Evolutionary conservation across 805 yeast genomes (phyloP).

Genomic region (Spathaspora passalidarum): DNA sequence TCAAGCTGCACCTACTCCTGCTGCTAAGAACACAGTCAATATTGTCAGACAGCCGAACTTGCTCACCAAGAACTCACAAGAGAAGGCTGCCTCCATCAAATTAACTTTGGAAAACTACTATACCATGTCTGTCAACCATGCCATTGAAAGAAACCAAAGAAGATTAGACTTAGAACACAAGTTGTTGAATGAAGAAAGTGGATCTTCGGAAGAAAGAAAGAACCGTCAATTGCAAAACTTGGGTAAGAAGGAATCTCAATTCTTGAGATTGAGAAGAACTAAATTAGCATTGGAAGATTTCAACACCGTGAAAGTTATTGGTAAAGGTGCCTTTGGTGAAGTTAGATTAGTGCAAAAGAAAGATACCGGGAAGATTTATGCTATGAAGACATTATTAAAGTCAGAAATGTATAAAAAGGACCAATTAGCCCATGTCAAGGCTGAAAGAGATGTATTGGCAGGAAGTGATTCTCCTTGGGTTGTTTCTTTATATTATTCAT

Average conservation of each 20-base stretch:
- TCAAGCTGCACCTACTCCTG: constrained; percentile 10
- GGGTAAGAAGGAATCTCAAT: constrained; percentile 87
- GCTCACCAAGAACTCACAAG: constrained; percentile 72
- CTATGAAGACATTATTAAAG: constrained; percentile 89
- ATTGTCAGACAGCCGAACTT: constrained; percentile 82
- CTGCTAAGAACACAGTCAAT: constrained; percentile 51
- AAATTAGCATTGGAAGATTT: constrained; percentile 80
- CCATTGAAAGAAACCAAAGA: constrained; percentile 93
- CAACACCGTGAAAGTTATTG: constrained; percentile 84
- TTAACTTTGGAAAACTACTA: constrained; percentile 80
- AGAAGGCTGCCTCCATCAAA: constrained; percentile 80
- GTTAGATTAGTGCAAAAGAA: constrained; percentile 90
- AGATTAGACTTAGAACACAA: constrained; percentile 79
- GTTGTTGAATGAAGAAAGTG: constrained; percentile 62
- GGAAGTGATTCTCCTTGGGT: constrained; percentile 89
- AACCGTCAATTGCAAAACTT: constrained; percentile 76
- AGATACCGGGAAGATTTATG: constrained; percentile 89
- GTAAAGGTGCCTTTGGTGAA: constrained; percentile 98
- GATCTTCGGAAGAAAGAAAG: constrained; percentile 74
- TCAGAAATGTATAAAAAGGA: constrained; percentile 94
- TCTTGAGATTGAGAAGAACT: constrained; percentile 80
- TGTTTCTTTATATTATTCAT: constrained; percentile 75
- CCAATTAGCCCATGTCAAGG: constrained; percentile 91
- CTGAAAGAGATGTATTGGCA: constrained; percentile 93
- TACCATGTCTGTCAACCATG: constrained; percentile 82